phyloP scores from a whole-genome alignment of 257 asterid genomes.

The Cynanchum wilfordii region DNA sequence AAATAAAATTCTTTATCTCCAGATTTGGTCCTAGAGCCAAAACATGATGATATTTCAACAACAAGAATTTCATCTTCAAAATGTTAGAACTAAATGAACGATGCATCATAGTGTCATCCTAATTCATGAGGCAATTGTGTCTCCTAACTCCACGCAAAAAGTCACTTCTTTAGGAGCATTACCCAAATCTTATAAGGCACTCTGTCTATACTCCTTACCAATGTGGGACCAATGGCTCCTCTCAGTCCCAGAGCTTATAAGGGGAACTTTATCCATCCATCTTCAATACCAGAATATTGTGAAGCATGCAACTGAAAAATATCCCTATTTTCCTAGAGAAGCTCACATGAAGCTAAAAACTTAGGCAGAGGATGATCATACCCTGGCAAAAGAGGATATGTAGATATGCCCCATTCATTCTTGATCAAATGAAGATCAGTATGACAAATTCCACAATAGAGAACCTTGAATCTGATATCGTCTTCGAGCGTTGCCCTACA shows the following conservation, averaged over 20 bases:
- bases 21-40: not conserved
- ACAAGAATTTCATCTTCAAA: not conserved
- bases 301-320: not conserved
- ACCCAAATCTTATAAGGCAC: no score
- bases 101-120: not conserved
- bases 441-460: slow-evolving; percentile 29
- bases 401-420: slow-evolving; percentile 26
- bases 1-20: not conserved
- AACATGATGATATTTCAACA: not conserved
- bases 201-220: no score
- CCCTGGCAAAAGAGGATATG: slow-evolving; percentile 34
- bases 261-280: no score
- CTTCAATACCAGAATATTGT: not conserved
- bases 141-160: not conserved
- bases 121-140: not conserved
- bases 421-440: slow-evolving; percentile 29
- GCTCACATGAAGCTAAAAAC: not conserved
- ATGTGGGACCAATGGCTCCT: not conserved
- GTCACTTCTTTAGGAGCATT: not conserved
- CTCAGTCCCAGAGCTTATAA: not conserved
- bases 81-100: not conserved
- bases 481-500: slow-evolving; percentile 21
- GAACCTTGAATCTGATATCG: slow-evolving; percentile 26
- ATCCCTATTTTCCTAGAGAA: not conserved
- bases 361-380: not conserved